A percentile compares a stretch with the other conserved stretches of the same genome.
These are phyloP conservation scores for Coniochaeta sp. DNA, from an alignment of 2,329 filamentous ascomycete genomes.

Conservation along the genomic window DNA sequence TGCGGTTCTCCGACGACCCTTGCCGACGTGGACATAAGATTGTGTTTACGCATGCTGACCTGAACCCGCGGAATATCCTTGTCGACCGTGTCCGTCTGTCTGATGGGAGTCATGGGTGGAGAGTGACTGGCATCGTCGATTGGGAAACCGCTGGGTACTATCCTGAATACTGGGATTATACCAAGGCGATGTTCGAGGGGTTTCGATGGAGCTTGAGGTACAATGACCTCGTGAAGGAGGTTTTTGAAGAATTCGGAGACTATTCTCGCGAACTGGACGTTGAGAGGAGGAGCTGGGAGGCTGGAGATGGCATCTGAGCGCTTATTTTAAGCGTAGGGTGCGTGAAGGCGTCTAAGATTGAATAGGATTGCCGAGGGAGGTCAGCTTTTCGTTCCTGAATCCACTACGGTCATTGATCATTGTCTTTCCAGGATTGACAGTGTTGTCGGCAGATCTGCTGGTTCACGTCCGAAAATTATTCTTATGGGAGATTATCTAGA, in stretches of 20 bases:
- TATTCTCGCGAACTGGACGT: constrained; percentile 14
- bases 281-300: constrained; percentile 11
- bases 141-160: constrained; percentile 20
- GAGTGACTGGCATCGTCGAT: constrained; percentile 19
- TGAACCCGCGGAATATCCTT: constrained; percentile 25
- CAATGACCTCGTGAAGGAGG: constrained; percentile 6
- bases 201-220: constrained; percentile 10
- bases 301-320: constrained; percentile 6
- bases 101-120: constrained; percentile 17
- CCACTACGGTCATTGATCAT: too few relatives aligned
- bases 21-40: constrained; percentile 18
- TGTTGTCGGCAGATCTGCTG: too few relatives aligned
- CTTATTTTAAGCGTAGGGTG: too few relatives aligned
- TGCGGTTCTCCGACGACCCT: constrained; percentile 21
- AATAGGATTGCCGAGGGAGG: too few relatives aligned
- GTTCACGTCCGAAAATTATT: too few relatives aligned
- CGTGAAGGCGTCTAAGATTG: too few relatives aligned
- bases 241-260: constrained; percentile 15
- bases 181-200: constrained; percentile 15
- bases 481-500: too few relatives aligned
- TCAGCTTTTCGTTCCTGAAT: too few relatives aligned
- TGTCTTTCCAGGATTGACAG: too few relatives aligned
- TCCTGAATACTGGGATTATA: constrained; percentile 23
- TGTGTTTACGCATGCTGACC: constrained; percentile 24
- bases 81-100: constrained; percentile 10